Conservation (phyloP, 192 early-diverging fungal species). For the Haplosporangium gracile region DNA sequence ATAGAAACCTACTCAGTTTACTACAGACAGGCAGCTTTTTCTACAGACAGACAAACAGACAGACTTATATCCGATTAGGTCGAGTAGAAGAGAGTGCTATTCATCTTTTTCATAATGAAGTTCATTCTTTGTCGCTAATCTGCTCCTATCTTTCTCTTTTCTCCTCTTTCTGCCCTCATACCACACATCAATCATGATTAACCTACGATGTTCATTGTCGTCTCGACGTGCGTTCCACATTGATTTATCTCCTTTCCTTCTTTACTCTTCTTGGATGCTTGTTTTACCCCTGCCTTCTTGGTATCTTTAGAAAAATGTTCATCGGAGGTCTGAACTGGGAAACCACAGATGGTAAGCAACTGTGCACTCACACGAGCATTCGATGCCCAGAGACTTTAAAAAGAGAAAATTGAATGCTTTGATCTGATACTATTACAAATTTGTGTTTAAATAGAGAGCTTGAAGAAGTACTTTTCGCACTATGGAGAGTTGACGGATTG, state of each 20-base stretch:
- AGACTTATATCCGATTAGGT: conserved; percentile 34
- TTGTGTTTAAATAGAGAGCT: conserved; percentile 70
- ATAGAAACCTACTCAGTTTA: conserved; percentile 6
- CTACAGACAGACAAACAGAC: conserved; percentile 17
- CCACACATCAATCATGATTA: conserved; percentile 4
- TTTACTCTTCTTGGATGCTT: conserved; percentile 12
- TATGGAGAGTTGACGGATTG: conserved; percentile 82
- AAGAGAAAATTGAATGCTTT: neutral
- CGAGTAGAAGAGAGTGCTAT: conserved; percentile 30
- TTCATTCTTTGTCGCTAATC: conserved; percentile 11
- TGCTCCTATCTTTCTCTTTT: neutral
- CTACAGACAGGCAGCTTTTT: neutral
- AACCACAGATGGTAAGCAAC: conserved; percentile 82
- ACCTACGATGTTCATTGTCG: neutral
- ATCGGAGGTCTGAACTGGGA: conserved; percentile 87
- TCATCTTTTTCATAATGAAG: conserved; percentile 7
- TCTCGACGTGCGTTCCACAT: neutral
- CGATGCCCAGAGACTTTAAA: neutral
- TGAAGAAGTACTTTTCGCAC: conserved; percentile 76
- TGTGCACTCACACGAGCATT: neutral
- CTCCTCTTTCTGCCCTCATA: neutral
- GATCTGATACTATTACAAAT: conserved; percentile 8
- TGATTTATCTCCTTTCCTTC: conserved; percentile 34
- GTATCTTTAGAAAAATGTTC: conserved; percentile 80
- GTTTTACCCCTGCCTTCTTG: conserved; percentile 6